phyloP scores from a whole-genome alignment of 176 grass and related monocot species.

The Triticum turgidum region DNA sequence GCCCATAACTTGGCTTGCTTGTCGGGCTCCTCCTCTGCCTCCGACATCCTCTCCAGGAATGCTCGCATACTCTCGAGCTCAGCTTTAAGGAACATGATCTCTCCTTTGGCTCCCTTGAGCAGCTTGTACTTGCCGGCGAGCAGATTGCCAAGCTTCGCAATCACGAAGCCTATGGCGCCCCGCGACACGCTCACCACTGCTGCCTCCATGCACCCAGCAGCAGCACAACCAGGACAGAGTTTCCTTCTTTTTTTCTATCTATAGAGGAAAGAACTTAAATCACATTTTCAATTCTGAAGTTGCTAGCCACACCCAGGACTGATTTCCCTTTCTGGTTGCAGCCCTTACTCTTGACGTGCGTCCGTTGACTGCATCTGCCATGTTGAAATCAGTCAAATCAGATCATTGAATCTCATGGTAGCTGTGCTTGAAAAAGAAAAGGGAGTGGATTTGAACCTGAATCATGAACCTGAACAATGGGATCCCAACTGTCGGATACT shows the following conservation, averaged over 20 bases:
- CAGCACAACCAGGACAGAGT: not conserved
- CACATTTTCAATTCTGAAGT: too few species aligned
- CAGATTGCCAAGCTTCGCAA: not conserved
- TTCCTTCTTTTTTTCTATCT: too few species aligned
- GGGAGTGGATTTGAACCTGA: not conserved
- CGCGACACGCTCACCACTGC: not conserved
- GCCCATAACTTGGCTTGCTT: not conserved
- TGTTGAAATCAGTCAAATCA: not conserved
- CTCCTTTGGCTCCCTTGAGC: not conserved
- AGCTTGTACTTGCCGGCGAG: not conserved
- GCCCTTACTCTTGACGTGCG: not conserved
- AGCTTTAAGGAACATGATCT: not conserved
- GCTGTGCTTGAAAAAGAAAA: not conserved
- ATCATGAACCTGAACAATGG: not conserved
- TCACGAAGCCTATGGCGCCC: not conserved
- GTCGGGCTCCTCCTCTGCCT: not conserved
- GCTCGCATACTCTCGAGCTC: constrained; percentile 1
- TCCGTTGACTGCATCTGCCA: not conserved
- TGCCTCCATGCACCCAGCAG: not conserved
- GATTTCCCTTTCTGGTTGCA: not conserved
- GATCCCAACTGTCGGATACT: not conserved
- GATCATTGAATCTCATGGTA: not conserved
- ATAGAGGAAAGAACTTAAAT: too few species aligned
- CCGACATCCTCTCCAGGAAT: not conserved
- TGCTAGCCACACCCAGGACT: too few species aligned